Evolutionary conservation across 768 basidiomycete species (phyloP).

Genomic region (Lepiota brunneoincarnata): DNA sequence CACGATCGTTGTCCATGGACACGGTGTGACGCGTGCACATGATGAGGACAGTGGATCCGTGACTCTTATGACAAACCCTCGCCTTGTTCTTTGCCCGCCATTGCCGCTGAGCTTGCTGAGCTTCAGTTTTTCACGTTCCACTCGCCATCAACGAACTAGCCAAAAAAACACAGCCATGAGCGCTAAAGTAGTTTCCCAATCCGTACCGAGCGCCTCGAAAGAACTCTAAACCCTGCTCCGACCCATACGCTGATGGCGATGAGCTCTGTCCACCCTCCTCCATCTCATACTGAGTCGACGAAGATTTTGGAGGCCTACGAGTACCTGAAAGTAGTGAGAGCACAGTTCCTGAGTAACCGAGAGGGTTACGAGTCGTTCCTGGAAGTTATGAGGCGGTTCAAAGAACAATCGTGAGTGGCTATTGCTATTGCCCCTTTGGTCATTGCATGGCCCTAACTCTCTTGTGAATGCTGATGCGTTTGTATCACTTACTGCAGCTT

Average conservation of each 20-base stretch:
- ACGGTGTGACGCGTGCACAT: constrained; percentile 11
- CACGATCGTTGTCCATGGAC: not conserved
- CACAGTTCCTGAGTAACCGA: constrained; percentile 9
- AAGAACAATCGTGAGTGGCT: constrained; percentile 9
- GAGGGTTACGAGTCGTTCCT: constrained; percentile 11
- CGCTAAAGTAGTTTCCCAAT: constrained; percentile 9
- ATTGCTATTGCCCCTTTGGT: not conserved
- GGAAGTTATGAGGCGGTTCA: constrained; percentile 10
- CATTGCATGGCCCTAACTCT: not conserved
- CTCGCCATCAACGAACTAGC: not conserved
- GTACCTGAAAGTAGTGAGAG: constrained; percentile 10
- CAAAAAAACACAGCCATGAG: constrained; percentile 1
- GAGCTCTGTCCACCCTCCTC: constrained; percentile 2
- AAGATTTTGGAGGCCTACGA: constrained; percentile 7
- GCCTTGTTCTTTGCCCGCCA: no score
- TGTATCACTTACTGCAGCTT: not conserved
- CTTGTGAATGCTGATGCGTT: not conserved
- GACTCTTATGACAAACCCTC: not conserved
- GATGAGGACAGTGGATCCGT: constrained; percentile 1
- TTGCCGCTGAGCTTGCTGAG: no score
- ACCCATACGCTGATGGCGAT: constrained; percentile 1
- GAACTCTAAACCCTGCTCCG: constrained; percentile 1
- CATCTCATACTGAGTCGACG: not conserved
- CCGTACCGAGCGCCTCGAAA: not conserved
- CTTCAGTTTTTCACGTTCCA: no score